phyloP scores from a whole-genome alignment of 495 filamentous ascomycete genomes.

The Penicillium mononematosum region DNA sequence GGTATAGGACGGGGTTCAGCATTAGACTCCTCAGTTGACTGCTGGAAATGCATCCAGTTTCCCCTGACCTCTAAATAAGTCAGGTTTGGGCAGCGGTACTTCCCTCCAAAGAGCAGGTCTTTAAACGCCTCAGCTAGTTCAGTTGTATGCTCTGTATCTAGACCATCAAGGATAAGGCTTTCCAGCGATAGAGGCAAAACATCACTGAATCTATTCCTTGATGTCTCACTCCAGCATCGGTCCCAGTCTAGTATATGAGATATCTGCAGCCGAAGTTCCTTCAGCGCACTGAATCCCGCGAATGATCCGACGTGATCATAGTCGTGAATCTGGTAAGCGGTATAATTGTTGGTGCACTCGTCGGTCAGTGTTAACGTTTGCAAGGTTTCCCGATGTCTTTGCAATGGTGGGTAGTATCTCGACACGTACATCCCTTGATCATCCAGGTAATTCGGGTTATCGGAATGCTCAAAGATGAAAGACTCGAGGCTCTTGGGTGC shows the following conservation, averaged over 20 bases:
- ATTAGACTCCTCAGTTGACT: neutral
- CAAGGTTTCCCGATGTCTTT: neutral
- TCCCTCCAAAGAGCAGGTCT: neutral
- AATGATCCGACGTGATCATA: neutral
- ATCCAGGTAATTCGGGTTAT: neutral
- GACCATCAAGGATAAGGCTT: neutral
- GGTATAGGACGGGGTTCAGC: neutral
- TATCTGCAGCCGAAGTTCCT: neutral
- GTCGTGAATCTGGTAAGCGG: neutral
- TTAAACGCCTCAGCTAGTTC: neutral
- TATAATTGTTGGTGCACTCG: neutral
- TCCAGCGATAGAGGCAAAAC: neutral
- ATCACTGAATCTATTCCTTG: neutral
- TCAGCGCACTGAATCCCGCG: neutral
- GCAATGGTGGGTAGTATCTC: slow-evolving; percentile 1
- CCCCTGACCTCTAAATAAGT: slow-evolving; percentile 3
- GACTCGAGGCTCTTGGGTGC: neutral
- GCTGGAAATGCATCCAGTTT: slow-evolving; percentile 1
- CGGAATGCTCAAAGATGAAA: neutral
- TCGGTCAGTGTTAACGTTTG: slow-evolving; percentile 5
- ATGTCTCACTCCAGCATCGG: neutral
- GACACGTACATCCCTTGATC: neutral
- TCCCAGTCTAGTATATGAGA: neutral
- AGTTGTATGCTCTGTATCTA: neutral
- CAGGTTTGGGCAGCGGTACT: slow-evolving; percentile 1